These are phyloP conservation scores for Leccinum subgranulosum DNA, from an alignment of 768 basidiomycete species.

Conservation along the genomic window DNA sequence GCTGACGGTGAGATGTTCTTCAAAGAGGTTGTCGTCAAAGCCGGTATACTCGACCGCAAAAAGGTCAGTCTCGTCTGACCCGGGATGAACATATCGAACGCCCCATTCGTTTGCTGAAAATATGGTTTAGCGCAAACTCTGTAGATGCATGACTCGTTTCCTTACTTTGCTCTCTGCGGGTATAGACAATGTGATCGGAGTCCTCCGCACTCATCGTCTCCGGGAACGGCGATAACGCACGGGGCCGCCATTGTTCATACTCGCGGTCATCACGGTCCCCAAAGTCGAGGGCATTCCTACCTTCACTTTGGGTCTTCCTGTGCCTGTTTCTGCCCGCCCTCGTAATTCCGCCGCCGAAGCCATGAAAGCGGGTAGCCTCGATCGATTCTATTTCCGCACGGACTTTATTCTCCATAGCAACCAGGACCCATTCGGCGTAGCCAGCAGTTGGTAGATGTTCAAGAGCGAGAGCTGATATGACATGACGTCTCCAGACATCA, in stretches of 20 bases:
- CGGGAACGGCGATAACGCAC: slow-evolving; percentile 25
- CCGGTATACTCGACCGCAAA: slow-evolving; percentile 24
- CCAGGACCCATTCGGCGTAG: slow-evolving; percentile 32
- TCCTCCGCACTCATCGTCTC: slow-evolving; percentile 12
- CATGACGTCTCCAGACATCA: slow-evolving; percentile 61
- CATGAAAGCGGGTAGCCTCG: slow-evolving; percentile 3
- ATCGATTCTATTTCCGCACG: slow-evolving; percentile 17
- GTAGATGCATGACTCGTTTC: neutral
- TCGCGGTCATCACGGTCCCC: slow-evolving; percentile 21
- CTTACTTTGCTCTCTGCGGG: slow-evolving; percentile 26
- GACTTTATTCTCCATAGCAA: slow-evolving; percentile 20
- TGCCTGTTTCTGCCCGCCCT: slow-evolving; percentile 38
- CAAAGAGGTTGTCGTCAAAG: slow-evolving; percentile 25
- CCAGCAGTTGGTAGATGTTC: slow-evolving; percentile 34
- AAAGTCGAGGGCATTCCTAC: slow-evolving; percentile 39
- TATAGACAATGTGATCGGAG: slow-evolving; percentile 27
- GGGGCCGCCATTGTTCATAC: slow-evolving; percentile 22
- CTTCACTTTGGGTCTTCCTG: slow-evolving; percentile 44
- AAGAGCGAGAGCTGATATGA: slow-evolving; percentile 48
- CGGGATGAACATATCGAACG: slow-evolving; percentile 14
- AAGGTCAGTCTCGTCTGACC: slow-evolving; percentile 12
- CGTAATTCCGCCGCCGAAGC: neutral
- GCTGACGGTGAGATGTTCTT: slow-evolving; percentile 20
- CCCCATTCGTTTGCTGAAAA: slow-evolving; percentile 30
- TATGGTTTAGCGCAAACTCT: slow-evolving; percentile 6